These are phyloP conservation scores for Trichoderma erinaceum DNA, from an alignment of 495 filamentous ascomycete species.

Conservation along the genomic window DNA sequence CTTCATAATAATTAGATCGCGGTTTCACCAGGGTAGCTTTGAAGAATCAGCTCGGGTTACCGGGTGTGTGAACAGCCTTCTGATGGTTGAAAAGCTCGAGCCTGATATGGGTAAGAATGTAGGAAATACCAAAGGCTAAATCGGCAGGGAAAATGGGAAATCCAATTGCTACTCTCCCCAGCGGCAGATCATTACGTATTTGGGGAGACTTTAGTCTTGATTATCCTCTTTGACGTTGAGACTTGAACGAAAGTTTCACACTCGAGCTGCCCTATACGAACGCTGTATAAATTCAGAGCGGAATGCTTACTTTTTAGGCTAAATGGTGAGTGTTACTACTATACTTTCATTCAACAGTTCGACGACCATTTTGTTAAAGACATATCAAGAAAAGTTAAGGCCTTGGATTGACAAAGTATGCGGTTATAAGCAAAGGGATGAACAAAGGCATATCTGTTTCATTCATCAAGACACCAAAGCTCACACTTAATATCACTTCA, in stretches of 20 bases:
- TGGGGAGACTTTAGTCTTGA: not conserved
- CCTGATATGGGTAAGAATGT: not conserved
- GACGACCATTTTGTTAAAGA: not conserved
- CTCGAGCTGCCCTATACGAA: not conserved
- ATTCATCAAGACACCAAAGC: not conserved
- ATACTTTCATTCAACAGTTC: not conserved
- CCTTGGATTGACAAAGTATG: not conserved
- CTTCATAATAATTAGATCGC: not conserved
- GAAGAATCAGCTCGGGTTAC: not conserved
- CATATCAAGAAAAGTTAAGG: not conserved
- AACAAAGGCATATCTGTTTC: not conserved
- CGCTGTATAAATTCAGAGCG: not conserved
- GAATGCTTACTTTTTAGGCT: not conserved
- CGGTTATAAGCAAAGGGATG: not conserved
- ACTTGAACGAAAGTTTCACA: not conserved
- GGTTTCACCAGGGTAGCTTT: not conserved
- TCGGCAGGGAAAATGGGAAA: not conserved
- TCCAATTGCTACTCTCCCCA: not conserved
- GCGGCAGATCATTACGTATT: not conserved
- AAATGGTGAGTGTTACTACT: not conserved
- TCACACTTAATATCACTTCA: not conserved
- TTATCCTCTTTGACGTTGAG: not conserved
- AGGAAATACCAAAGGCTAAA: not conserved
- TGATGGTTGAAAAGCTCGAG: not conserved
- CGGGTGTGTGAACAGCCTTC: not conserved